These are phyloP conservation scores for Microdochium trichocladiopsis DNA, from an alignment of 2,329 filamentous ascomycete genomes.

Conservation along the genomic window DNA sequence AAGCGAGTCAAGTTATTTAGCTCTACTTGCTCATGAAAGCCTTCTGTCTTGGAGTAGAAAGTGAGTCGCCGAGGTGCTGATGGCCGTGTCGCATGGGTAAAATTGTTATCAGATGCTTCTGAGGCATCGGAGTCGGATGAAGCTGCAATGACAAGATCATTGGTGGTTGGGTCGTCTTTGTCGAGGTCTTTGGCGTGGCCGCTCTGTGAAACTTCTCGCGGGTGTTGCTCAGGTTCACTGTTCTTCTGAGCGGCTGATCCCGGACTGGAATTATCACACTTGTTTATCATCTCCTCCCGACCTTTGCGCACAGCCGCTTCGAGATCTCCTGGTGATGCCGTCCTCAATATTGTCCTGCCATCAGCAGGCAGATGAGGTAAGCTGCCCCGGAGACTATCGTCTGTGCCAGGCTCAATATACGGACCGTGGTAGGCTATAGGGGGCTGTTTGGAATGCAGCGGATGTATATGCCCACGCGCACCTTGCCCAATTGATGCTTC, in stretches of 20 bases:
- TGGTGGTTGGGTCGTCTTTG: neutral
- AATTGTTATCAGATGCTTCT: neutral
- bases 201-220: neutral
- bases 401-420: neutral
- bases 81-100: neutral
- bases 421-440: neutral
- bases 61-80: neutral
- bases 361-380: neutral
- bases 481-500: no score
- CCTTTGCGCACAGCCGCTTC: neutral
- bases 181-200: neutral
- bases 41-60: neutral
- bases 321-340: neutral
- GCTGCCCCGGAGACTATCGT: neutral
- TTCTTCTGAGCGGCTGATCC: no score
- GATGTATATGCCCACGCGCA: no score
- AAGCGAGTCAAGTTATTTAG: neutral
- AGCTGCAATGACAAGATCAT: no score
- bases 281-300: neutral
- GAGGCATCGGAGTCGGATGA: no score
- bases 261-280: neutral
- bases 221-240: no score
- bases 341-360: neutral
- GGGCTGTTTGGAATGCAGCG: neutral
- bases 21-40: neutral